phyloP scores from a whole-genome alignment of 768 basidiomycete genomes.

The Boletus rubescentipes region DNA sequence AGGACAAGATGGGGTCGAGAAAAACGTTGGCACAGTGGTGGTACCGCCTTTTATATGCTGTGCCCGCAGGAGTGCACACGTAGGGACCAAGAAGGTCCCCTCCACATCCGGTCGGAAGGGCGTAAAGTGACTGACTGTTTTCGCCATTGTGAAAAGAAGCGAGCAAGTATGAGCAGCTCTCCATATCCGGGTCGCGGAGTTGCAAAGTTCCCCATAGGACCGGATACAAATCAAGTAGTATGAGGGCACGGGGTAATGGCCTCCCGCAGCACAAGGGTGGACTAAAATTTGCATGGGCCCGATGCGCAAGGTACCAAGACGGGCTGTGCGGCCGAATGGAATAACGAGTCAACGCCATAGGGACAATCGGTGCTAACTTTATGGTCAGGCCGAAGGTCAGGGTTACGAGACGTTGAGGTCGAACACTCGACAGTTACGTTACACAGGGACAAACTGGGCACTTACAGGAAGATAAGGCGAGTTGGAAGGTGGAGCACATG shows the following conservation, averaged over 20 bases:
- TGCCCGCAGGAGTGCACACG: constrained; percentile 19
- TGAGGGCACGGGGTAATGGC: constrained; percentile 6
- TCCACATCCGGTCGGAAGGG: constrained; percentile 23
- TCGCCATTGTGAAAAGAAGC: constrained; percentile 27
- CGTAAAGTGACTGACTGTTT: constrained; percentile 23
- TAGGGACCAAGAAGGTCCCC: constrained; percentile 17
- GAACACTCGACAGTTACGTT: constrained; percentile 11
- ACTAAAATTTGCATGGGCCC: neutral
- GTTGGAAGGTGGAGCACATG: neutral
- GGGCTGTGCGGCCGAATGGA: constrained; percentile 5
- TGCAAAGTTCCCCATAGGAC: constrained; percentile 15
- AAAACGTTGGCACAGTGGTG: constrained; percentile 1
- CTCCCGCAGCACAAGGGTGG: constrained; percentile 4
- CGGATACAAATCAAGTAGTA: neutral
- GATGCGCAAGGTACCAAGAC: constrained; percentile 7
- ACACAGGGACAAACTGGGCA: constrained; percentile 1
- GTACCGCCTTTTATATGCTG: constrained; percentile 20
- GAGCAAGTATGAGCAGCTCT: constrained; percentile 20
- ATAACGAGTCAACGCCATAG: constrained; percentile 9
- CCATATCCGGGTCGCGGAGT: constrained; percentile 34
- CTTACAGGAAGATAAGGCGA: constrained; percentile 2
- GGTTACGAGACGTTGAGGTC: neutral
- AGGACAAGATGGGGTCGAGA: neutral
- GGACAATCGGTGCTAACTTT: neutral
- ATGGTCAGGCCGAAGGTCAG: neutral